Base-by-base conservation (phyloP, 192 early-diverging fungal genomes). In the Haplosporangium gracile region DNA sequence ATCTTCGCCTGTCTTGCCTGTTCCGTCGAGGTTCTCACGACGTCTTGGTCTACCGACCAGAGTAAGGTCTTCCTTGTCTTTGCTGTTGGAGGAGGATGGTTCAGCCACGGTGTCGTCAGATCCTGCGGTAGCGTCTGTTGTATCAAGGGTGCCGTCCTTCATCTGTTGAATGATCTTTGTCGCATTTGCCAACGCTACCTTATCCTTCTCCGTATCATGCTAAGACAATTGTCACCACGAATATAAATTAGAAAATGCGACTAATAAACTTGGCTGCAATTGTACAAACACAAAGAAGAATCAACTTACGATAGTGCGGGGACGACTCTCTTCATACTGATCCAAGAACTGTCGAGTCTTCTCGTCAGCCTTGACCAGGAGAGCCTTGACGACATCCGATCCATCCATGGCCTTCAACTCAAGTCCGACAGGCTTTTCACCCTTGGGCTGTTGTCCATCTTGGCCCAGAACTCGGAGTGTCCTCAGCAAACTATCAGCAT, bases 381-480 rank as follows among this genome's bases (percentile, higher is more conserved):
- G 63, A 1, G 78, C 82, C 73, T 89, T 89, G 47, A 85, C 83
- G n/a, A 65, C 68, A 22, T 77, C 83, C 22, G 82, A 82, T 70
- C 79, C 82, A 70, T 77, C 80, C 86, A 85, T 86, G 49, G 77
- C 88, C 42, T 79, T 81, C 32, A 75, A 38, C 29, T 82, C 79
- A 22, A 82, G 75, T 18, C 83, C 79, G 9, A 82, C 57, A 72
- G 74, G 82, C 39, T 87, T 81, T n/a, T 87, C 83, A n/a, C 78
- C 78, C 65, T 77, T 78, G 42, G 84, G 79, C 32, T 86, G 84
- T 36, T 81, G 70, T 16, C 91, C 93, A 79, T 94, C 93, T 43
- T 93, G 94, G 39, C 93, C 92, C 68, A 96, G 51, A 2, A 96
- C 89, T 47, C 93, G 89, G 45, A 96, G 81, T 1, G 94, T 94